Evolutionary conservation across 139 green algal species (phyloP), one percentile per base, ranked within the genome.

Genomic region (Coccomyxa sp.): DNA sequence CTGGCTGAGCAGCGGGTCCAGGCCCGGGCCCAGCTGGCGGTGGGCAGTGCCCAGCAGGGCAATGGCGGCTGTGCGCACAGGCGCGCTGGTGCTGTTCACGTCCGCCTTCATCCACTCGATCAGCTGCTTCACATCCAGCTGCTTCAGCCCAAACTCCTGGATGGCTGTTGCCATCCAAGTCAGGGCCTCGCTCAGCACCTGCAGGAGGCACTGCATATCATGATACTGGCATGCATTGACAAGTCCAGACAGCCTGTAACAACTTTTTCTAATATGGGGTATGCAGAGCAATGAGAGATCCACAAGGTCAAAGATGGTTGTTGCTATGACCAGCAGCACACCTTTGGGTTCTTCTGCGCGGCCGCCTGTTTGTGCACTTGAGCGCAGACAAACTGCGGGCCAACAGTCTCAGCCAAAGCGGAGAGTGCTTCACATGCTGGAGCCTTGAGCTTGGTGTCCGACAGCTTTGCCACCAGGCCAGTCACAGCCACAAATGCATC

Each of bases 321-420:
- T 24, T 35, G 27, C 55, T 40, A 70, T 38, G 36, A 36, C 18
- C 27, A 29, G 33, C 37, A 41, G 76, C n/a, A n/a, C 35, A 93
- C 95, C 88, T 99, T 99, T 50, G 96, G 96, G 83, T 97, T 99
- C 87, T 97, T 99, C 86, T 97, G 91, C 12, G 73, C 83, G 0
- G 86, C 84, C 5, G 93, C 91, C 72, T 90, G 88, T 76, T 94
- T 91, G 87, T 97, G 91, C 68, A 98, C 85, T 80, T 94, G 84
- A 29, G 84, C 74, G 70, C 91, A 88, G 39, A 98, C 86, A 75
- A 97, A 97, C 55, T 89, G 84, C 8, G 93, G 95, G 1, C 96
- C 95, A 6, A 97, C 79, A 0, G 90, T 90, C 84, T 99, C 95
- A 12, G 82, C 79, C 0, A 94, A 69, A 27, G 88, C 82, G 0